Base-by-base conservation (phyloP, 1,139 yeast genomes). In the Diutina ranongensis region DNA sequence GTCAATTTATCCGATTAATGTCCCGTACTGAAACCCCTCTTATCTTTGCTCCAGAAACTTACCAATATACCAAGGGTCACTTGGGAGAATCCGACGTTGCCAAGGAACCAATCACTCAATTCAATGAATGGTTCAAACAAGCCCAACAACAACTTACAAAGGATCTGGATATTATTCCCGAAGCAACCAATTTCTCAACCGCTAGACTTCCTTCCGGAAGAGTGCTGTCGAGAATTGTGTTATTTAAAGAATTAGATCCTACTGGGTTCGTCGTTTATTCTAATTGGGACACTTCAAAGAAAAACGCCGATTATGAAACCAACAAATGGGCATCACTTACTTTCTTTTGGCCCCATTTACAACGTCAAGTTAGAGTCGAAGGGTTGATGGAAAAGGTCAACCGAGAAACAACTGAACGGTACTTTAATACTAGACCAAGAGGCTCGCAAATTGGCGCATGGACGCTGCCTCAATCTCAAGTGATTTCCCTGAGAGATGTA, bases 361-460 rank as follows among this genome's bases (percentile, higher is more conserved):
- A 92, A 64, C 78, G 97, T 52, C 97, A 88, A 63, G 95, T 92
- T 7, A 74, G 98, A 51, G 82, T 92, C 12, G 98, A 92, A 62
- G 98, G 98, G 33, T 54, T 68, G 12, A 80, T 87, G 57, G 94
- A 85, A 60, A 76, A 73, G 51, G 83, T 89, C 32, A 68, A 78
- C 31, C 71, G 80, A 49, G 89, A 83, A 54, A 86, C 84, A 35
- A 76, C 88, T 9, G 79, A 82, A 54, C 71, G 81, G 47, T 92
- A 92, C 63, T 92, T 78, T 63, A 74, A 77, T 47, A 83, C 95
- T 1, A 74, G 98, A 57, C 97, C 98, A 33, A 72, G 95, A 50
- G 97, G 94, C 4, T 84, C 95, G 20, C 80, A 85, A 58, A 80
- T 92, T 50, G 97, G 98, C 21, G 98, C 98, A 0, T 89, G 97